A percentile compares a stretch with the other conserved stretches of the same genome.
phyloP scores from a whole-genome alignment of 345 rosid genomes.

The Stellera chamaejasme region DNA sequence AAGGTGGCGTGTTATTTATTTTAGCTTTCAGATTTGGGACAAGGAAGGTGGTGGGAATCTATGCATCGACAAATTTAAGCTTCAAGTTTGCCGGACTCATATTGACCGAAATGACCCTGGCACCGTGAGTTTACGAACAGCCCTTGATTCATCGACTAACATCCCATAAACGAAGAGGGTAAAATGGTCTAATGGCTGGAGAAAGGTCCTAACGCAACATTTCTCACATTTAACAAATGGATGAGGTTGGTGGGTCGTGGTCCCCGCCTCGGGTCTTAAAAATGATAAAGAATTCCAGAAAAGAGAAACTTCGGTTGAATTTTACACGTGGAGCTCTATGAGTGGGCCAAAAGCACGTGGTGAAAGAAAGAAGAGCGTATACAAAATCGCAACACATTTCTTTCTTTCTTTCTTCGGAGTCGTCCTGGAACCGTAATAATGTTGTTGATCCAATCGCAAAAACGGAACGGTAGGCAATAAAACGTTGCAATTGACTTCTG shows the following conservation, averaged over 20 bases:
- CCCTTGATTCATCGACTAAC: not conserved
- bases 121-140: not conserved
- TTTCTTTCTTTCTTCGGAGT: too few relatives aligned
- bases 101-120: constrained; percentile 25
- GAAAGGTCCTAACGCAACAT: constrained; percentile 4
- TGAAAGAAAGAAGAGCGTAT: too few relatives aligned
- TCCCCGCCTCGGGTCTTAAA: not conserved
- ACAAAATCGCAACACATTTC: too few relatives aligned
- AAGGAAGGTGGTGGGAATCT: constrained; percentile 10
- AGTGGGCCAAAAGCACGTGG: constrained; percentile 5
- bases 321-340: not conserved
- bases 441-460: too few relatives aligned
- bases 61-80: not conserved
- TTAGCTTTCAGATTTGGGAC: constrained; percentile 15
- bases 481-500: too few relatives aligned
- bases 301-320: too few relatives aligned
- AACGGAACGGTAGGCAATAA: too few relatives aligned
- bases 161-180: not conserved
- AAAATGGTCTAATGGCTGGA: not conserved
- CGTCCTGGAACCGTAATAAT: too few relatives aligned
- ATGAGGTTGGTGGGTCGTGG: constrained; percentile 33
- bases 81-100: constrained; percentile 11
- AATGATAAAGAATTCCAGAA: not conserved
- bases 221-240: constrained; percentile 9
- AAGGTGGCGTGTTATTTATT: constrained; percentile 12